These are phyloP conservation scores for Bipolaris gigantea DNA, from an alignment of 2,329 filamentous ascomycete species.

Conservation along the genomic window DNA sequence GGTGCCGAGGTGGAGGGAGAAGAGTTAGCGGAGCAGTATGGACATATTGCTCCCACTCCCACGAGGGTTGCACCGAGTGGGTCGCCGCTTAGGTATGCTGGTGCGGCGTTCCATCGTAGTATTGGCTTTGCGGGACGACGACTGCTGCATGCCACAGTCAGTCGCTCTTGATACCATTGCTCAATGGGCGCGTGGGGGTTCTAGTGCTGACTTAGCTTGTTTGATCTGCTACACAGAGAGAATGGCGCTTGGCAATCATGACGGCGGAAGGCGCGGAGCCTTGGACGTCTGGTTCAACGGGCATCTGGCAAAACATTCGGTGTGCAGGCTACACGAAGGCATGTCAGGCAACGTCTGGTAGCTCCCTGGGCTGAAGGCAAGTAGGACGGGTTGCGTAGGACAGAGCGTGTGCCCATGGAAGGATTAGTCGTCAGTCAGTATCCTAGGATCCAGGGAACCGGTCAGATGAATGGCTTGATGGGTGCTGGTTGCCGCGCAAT, in stretches of 20 bases:
- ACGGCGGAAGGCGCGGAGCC: conserved; percentile 9
- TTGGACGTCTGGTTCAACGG: conserved; percentile 13
- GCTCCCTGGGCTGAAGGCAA: conserved; percentile 9
- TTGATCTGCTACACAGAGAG: conserved; percentile 21
- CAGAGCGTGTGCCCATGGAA: conserved; percentile 7
- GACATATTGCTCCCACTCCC: conserved; percentile 26
- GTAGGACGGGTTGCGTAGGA: conserved; percentile 12
- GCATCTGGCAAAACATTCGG: conserved; percentile 6
- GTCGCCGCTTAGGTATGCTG: conserved; percentile 10
- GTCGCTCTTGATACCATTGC: conserved; percentile 9
- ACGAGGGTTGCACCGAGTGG: conserved; percentile 20
- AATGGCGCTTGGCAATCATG: conserved; percentile 14
- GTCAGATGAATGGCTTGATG: conserved; percentile 7
- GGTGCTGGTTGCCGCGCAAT: neutral
- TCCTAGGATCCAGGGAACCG: neutral
- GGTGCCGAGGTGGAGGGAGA: conserved; percentile 19
- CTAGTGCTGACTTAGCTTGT: conserved; percentile 28
- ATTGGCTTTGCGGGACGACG: conserved; percentile 11
- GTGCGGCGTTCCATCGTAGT: conserved; percentile 13
- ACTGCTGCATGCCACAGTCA: conserved; percentile 15
- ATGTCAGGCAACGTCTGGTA: conserved; percentile 10
- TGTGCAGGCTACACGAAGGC: conserved; percentile 5
- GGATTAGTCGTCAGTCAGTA: neutral
- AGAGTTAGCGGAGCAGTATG: conserved; percentile 21
- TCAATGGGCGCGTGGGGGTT: conserved; percentile 14